Percentiles rank a stretch among this genome's conserved stretches.
Conservation (phyloP, 257 asterid species). For the Agastache rugosa region DNA sequence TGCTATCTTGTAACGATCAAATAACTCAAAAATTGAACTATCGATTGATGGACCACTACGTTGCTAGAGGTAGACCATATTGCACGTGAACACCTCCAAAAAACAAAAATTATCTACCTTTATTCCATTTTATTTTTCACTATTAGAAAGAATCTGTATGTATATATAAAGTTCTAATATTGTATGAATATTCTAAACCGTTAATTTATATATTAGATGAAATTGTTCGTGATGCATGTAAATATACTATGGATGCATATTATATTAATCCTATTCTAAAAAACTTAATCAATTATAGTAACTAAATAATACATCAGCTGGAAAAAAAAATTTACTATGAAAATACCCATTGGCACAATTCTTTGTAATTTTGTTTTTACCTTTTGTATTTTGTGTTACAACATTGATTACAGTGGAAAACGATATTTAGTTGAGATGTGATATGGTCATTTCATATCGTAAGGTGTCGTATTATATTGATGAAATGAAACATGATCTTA, state of each 20-base stretch:
- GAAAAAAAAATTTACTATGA: not conserved
- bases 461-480: not conserved
- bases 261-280: not conserved
- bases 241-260: not conserved
- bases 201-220: not conserved
- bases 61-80: constrained; percentile 35
- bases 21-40: constrained; percentile 9
- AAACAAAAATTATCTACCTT: not conserved
- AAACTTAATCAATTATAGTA: not conserved
- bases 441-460: not conserved
- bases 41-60: constrained; percentile 44
- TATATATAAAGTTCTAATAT: not conserved
- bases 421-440: not conserved
- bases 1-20: constrained; percentile 32
- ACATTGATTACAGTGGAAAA: not conserved
- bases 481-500: not conserved
- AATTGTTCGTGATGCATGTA: not conserved
- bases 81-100: constrained; percentile 44
- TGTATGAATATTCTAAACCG: not conserved
- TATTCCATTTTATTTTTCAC: constrained; percentile 26
- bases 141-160: constrained; percentile 9
- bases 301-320: not conserved
- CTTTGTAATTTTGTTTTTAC: not conserved
- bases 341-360: not conserved
- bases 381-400: not conserved